These are phyloP conservation scores for Murraya koenigii DNA, from an alignment of 345 rosid species.

Conservation along the genomic window DNA sequence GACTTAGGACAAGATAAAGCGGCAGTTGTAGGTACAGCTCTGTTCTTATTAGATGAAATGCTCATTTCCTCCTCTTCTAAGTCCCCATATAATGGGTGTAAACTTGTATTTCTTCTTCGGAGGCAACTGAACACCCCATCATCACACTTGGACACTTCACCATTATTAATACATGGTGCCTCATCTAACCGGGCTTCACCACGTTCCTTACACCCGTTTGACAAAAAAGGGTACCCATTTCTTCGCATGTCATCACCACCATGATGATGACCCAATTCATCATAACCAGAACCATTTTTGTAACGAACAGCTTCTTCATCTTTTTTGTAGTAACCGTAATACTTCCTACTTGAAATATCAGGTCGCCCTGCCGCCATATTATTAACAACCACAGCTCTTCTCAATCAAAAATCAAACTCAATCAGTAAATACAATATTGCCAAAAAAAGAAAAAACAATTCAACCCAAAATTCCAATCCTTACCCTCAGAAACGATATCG, in stretches of 20 bases:
- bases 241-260: not conserved
- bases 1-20: constrained; percentile 15
- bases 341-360: constrained; percentile 46
- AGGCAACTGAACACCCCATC: constrained; percentile 33
- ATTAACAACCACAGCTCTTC: constrained; percentile 50
- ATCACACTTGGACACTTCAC: constrained; percentile 9
- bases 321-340: constrained; percentile 12
- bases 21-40: constrained; percentile 12
- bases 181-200: constrained; percentile 15
- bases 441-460: not conserved
- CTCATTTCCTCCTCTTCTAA: constrained; percentile 32
- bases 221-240: not conserved
- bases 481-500: constrained; percentile 10
- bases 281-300: constrained; percentile 25
- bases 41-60: constrained; percentile 26
- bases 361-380: constrained; percentile 74
- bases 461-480: constrained; percentile 24
- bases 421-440: constrained; percentile 1
- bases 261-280: constrained; percentile 8
- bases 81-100: constrained; percentile 54
- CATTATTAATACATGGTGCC: constrained; percentile 19
- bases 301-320: constrained; percentile 17
- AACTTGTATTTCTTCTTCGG: constrained; percentile 61
- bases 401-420: constrained; percentile 32
- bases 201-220: constrained; percentile 6